Percentiles rank a stretch among this genome's conserved stretches.
These are phyloP conservation scores for Erigeron canadensis DNA, from an alignment of 129 eudicot species.

Conservation along the genomic window DNA sequence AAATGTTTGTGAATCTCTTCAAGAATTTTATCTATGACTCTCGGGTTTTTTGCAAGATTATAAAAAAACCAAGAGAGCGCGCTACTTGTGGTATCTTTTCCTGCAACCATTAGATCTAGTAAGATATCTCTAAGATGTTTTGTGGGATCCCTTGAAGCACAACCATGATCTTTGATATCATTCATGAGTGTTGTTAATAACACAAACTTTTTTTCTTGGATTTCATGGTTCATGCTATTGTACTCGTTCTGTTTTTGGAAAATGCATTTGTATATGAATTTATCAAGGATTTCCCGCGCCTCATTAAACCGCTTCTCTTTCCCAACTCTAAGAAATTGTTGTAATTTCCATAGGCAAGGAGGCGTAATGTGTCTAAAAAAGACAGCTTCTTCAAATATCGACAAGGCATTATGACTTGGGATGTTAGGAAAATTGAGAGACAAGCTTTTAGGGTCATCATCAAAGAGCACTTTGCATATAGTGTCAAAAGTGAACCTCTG, in stretches of 20 bases:
- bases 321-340: conserved; percentile 41
- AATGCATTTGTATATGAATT: conserved; percentile 22
- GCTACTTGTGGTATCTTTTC: conserved; percentile 44
- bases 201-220: neutral
- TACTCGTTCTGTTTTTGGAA: conserved; percentile 2
- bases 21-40: conserved; percentile 32
- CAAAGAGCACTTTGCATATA: conserved; percentile 25
- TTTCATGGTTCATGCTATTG: neutral
- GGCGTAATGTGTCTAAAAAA: conserved; percentile 40
- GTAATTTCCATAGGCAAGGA: conserved; percentile 34
- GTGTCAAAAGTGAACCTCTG: conserved; percentile 42
- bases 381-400: conserved; percentile 17
- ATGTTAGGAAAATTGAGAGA: conserved; percentile 22
- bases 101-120: conserved; percentile 44
- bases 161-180: conserved; percentile 6
- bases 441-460: conserved; percentile 34
- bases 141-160: neutral
- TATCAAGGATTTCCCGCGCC: neutral
- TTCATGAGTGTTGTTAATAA: conserved; percentile 23
- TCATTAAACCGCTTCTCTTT: conserved; percentile 32
- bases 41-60: conserved; percentile 38
- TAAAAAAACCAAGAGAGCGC: conserved; percentile 59
- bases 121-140: conserved; percentile 41
- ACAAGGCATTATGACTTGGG: conserved; percentile 33
- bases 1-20: conserved; percentile 41